Percentiles rank a stretch among this genome's conserved stretches.
Conservation (phyloP, 139 green algal species). For the Chlamydomonas asymmetrica region DNA sequence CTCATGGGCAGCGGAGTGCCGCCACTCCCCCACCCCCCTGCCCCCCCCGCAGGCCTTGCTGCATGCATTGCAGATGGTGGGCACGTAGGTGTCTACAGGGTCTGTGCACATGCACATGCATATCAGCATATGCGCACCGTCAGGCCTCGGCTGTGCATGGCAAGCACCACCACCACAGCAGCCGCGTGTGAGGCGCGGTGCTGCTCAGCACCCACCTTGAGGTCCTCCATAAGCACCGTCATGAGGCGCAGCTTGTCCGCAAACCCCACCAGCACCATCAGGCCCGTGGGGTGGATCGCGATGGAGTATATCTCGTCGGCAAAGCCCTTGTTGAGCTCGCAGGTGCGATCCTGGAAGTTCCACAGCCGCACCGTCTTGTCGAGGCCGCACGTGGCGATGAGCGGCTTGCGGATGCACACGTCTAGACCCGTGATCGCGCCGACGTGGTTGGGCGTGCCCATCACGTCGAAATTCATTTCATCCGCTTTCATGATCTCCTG, state of each 20-base stretch:
- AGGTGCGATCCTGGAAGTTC: constrained; percentile 81
- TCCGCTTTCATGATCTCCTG: constrained; percentile 77
- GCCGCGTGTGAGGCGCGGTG: too few species aligned
- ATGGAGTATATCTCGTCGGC: constrained; percentile 78
- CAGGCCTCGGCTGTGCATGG: too few species aligned
- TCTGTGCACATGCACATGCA: too few species aligned
- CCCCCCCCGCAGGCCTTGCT: too few species aligned
- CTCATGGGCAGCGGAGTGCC: too few species aligned
- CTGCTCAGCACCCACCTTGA: too few species aligned
- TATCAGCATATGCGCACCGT: too few species aligned
- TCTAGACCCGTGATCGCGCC: constrained; percentile 63
- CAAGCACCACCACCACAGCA: neutral
- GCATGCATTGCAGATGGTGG: too few species aligned
- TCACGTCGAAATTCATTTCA: constrained; percentile 79
- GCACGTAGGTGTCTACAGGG: too few species aligned
- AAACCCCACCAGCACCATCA: constrained; percentile 80
- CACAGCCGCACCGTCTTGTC: constrained; percentile 84
- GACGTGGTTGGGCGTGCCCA: constrained; percentile 52
- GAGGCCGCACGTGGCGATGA: constrained; percentile 75
- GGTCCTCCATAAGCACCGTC: constrained; percentile 84
- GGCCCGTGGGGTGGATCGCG: constrained; percentile 83
- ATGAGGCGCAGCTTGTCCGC: constrained; percentile 91
- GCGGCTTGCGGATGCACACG: constrained; percentile 78
- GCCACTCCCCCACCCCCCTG: too few species aligned
- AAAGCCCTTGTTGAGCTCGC: constrained; percentile 68